A percentile compares a stretch with the other conserved stretches of the same genome.
phyloP scores from a whole-genome alignment of 2,329 filamentous ascomycete genomes.

The Didymella pinodella region DNA sequence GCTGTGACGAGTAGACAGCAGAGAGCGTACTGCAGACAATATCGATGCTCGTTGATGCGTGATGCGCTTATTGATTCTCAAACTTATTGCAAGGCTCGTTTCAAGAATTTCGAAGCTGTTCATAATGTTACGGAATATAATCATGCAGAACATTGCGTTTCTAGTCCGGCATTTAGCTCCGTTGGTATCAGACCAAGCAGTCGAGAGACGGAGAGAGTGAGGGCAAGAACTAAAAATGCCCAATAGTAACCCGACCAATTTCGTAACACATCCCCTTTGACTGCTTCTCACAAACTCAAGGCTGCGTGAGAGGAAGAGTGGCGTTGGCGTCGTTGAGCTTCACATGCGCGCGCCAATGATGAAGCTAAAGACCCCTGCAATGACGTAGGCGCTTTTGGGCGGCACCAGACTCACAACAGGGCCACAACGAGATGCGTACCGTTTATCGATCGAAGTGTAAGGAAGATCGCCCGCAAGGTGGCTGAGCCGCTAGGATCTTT shows the following conservation, averaged over 20 bases:
- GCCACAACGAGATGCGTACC: slow-evolving; percentile 35
- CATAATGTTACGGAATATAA: too few species aligned
- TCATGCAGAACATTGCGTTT: too few species aligned
- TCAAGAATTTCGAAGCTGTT: too few species aligned
- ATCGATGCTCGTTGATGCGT: too few species aligned
- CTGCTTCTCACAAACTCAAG: not conserved
- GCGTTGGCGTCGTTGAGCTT: slow-evolving; percentile 9
- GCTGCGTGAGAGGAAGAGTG: not conserved
- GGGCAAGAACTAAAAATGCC: too few species aligned
- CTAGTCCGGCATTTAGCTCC: too few species aligned
- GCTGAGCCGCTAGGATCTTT: slow-evolving; percentile 10
- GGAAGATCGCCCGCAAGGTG: slow-evolving; percentile 24
- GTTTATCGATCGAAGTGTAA: slow-evolving; percentile 25
- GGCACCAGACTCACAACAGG: slow-evolving; percentile 29
- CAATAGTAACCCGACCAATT: not conserved
- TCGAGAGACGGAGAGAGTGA: too few species aligned
- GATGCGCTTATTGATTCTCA: too few species aligned
- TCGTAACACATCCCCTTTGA: not conserved
- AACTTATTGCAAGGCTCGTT: too few species aligned
- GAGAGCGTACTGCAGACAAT: too few species aligned
- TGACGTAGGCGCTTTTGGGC: slow-evolving; percentile 37
- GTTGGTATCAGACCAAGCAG: too few species aligned
- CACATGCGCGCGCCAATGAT: slow-evolving; percentile 13
- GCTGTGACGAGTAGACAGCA: too few species aligned
- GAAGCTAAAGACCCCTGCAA: slow-evolving; percentile 32